Base-by-base conservation (phyloP, 2,329 filamentous ascomycete species). In the Colletotrichum tofieldiae region DNA sequence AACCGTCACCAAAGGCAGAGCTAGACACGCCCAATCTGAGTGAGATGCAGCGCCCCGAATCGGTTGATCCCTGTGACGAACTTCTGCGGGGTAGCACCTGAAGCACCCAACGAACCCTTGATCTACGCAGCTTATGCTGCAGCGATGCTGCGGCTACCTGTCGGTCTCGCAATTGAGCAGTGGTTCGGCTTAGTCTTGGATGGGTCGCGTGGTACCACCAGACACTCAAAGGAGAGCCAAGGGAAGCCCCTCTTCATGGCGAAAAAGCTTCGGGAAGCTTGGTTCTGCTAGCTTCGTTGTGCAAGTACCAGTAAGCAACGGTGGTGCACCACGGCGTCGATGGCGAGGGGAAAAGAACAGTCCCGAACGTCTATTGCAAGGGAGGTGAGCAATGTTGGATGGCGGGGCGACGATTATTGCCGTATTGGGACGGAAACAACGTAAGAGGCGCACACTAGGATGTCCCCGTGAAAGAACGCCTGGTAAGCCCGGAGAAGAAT, bases 191-290 rank as follows among this genome's bases (percentile, higher is more conserved):
- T 56, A 29, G 55, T 43, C 32, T 71, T 16, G 49, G 35, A 12
- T 63, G 35, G 64, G 56, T 39, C 55, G 56, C 64, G 59, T 49
- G 64, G 58, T 65, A 37, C 58, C 26, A 52, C 49, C 52, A 23
- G 18, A 5, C 20, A 32, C 9, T 18, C 54, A 39, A 35, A 32
- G 54, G n/a, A 32, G 20, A 55, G 52, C 32, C 52, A 37, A 37
- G 20, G 32, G 47, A 35, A 20, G 47, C 55, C 41, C 49, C 56
- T 37, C 29, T 39, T 52, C 56, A 51, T 67, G 56, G 37, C 41
- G 35, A 32, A 37, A 66, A 45, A 56, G 65, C 65, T 71, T 62
- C 45, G 43, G 23, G 68, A 71, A 71, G 67, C 67, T 71, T 70
- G 18, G 55, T 39, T 16, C 23, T 45, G 26, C 47, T 47, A 3